Evolutionary conservation across 2,329 filamentous ascomycete genomes (phyloP), one percentile per base, ranked within the genome.

Genomic region (Cladosporium sp.): DNA sequence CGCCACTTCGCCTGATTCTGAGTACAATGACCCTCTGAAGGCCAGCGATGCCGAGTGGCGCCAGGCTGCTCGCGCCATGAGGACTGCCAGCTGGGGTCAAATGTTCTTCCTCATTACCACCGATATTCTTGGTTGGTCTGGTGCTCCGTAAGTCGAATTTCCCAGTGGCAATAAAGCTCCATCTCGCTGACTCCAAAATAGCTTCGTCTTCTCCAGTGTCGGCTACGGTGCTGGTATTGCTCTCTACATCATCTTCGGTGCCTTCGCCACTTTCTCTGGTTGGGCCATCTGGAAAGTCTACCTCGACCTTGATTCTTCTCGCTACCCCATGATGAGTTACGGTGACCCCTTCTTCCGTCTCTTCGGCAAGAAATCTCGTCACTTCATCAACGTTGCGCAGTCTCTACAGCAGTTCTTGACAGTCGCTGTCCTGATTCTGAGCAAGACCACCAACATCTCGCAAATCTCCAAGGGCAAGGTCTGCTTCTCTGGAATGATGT

Each of bases 391-490:
- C 59, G 45, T 71, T 17, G 63, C 75, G 40, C 75, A 77, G 52
- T 67, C 66, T 1, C 59, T 76, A 15, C 73, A 74, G 34, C 65
- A 77, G 24, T 62, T 84, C 8, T 71, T 84, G 35, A 78, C 78
- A 37, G 78, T 84, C 0, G 75, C 77, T 0, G 72, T 82, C 39
- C 71, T 84, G 45, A 78, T 82, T 39, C 76, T 85, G 42, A 73
- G 71, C 48, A 81, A 79, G 52, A 81, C 81, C 1, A 77, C 83
- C 65, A 76, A 77, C 15, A 77, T 84, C 25, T 80, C 78, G 1
- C 79, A 84, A 64, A 73, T 82, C 32, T 76, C 77, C 66, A 68
- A 32, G 55, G 75, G 39, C 70, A 72, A 59, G 28, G 64, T 84
- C 9, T 73, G 83, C 37, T 79, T 79, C 44, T 78, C 83, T 2